A percentile compares a stretch with the other conserved stretches of the same genome.
phyloP scores from a whole-genome alignment of 352 stramenopile species.

The Phytophthora capsici region DNA sequence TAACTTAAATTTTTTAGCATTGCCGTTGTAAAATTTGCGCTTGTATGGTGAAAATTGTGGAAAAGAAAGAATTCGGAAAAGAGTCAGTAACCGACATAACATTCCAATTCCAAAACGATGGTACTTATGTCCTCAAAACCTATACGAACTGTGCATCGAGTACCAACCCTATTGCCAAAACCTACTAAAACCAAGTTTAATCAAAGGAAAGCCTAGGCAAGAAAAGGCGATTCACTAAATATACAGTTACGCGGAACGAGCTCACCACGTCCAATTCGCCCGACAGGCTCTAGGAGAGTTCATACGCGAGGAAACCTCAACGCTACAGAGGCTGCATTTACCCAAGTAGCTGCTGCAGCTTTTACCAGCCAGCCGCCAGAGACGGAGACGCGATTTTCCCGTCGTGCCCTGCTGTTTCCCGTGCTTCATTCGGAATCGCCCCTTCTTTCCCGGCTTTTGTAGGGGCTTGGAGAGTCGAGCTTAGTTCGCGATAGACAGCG shows the following conservation, averaged over 20 bases:
- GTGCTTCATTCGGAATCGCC: conserved; percentile 22
- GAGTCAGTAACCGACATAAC: too few species aligned
- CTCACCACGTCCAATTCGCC: neutral
- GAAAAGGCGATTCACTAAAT: neutral
- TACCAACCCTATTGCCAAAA: too few species aligned
- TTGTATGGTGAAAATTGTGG: too few species aligned
- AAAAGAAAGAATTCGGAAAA: too few species aligned
- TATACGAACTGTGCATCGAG: too few species aligned
- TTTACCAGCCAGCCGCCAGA: conserved; percentile 7
- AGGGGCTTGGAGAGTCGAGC: conserved; percentile 12
- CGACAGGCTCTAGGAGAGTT: conserved; percentile 1
- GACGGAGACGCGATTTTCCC: conserved; percentile 18
- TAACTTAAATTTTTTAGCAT: too few species aligned
- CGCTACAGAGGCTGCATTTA: neutral
- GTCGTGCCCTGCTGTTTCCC: conserved; percentile 29
- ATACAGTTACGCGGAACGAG: neutral
- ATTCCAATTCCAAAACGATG: too few species aligned
- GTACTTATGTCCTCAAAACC: too few species aligned
- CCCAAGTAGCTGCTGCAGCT: neutral
- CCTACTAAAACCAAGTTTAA: neutral
- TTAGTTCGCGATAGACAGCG: conserved; percentile 33
- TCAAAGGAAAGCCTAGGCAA: neutral
- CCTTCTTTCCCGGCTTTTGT: conserved; percentile 34
- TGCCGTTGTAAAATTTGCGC: too few species aligned
- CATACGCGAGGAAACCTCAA: conserved; percentile 8